Base-by-base conservation (phyloP, 1,284 basidiomycete genomes). In the Boletus semigastroideus region DNA sequence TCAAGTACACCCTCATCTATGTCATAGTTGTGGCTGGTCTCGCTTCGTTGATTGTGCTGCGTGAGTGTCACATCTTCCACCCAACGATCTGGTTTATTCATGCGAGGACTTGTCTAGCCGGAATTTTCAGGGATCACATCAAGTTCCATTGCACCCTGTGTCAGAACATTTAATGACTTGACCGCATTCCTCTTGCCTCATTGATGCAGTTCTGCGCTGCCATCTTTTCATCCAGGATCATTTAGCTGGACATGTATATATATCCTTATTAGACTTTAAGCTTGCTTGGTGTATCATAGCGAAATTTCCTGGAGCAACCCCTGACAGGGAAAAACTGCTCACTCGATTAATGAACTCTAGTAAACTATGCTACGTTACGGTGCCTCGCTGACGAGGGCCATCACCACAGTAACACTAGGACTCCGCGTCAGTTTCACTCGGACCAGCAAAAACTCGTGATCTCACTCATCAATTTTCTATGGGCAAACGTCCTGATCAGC, bases 1-100 rank as follows among this genome's bases (percentile, higher is more conserved):
- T 87, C 62, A 90, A 89, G 69, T 94, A 98, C 74, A 85, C 90
- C 36, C 58, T 94, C 51, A 78, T 98, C 37, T 99, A 97, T 75
- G 63, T 90, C 54, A 59, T 92, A 55, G 80, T 96, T 62, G 79
- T 94, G 55, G 82, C 86, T 40, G 70, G 87, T 54, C 82, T 98
- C 58, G 86, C 87, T 45, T 90, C 94, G n/a, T 77, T 98, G 67
- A 78, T 92, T 59, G 77, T 83, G 56, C 70, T 92, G 59, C 89
- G 89, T 92, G 75, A 62, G 87, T 83, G 20, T 37, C 73, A 52
- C 79, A 5, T 41, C 19, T 43, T 25, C 30, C 33, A 50, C 5
- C 17, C 45, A 30, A 5, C 20, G 6, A 12, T 37, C 5, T 34
- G 17, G 34, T 42, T 31, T n/a, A 40, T 36, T 58, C 55, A 56